Evolutionary conservation across 1,284 basidiomycete genomes (phyloP), one percentile per base, ranked within the genome.

Genomic region (Mrakiaceae sp.): DNA sequence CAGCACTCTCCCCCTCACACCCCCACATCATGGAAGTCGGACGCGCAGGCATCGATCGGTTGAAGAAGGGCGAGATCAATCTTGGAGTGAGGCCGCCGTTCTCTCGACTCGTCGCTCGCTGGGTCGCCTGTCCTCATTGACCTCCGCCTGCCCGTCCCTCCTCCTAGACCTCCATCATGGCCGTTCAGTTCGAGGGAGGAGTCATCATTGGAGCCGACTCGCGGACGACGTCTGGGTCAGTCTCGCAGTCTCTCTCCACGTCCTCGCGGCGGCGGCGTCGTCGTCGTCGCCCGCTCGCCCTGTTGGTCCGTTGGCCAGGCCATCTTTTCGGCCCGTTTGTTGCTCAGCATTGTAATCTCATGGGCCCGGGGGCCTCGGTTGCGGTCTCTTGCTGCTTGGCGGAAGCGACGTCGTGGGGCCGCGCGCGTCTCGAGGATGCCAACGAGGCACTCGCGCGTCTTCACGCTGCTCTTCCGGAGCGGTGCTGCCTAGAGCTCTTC

Each of bases 121-220:
- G 8, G 48, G 39, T 58, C 44, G 27, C 51, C 27, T 1, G 7
- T 48, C 46, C 14, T 49, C 42, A 4, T 27, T 1, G n/a, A 6
- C 5, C 46, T 6, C 5, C 10, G 6, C 8, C 55, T 8, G 53
- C n/a, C 42, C n/a, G 6, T 58, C 64, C 14, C 42, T 53, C 47
- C 39, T 46, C 60, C 14, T 12, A 94, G 88, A 99, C 95, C 64
- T 98, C 95, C 58, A 99, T 99, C 77, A 98, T 98, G 96, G 95
- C 95, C 62, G 95, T 98, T 69, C 90, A 93, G 70, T 99, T 98
- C 80, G 83, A 92, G 54, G 86, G 85, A 52, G 95, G 95, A 60
- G 95, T 99, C 65, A 86, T 99, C 69, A 86, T 99, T 67, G 96
- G 96, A 50, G 95, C 95, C 70, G 95, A 98, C 79, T 90, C 88